Conservation (phyloP, 345 rosid species). For the Eucalyptus polyanthemos region DNA sequence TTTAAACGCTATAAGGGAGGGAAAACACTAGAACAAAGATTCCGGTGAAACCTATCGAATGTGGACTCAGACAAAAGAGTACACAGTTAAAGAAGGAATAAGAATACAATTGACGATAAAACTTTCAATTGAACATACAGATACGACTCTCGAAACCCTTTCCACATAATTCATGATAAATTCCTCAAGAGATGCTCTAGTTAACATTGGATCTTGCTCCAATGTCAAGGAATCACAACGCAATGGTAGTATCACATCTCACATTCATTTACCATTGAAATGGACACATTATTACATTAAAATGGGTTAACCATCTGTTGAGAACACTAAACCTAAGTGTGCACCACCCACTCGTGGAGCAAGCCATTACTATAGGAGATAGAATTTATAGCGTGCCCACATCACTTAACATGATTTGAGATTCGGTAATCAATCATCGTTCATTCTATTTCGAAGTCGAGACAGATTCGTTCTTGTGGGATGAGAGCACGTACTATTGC, state of each 20-base stretch:
- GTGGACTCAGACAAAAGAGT: background rate
- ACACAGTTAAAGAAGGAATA: background rate
- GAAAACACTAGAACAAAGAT: background rate
- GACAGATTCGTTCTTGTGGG: background rate
- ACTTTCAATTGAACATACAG: background rate
- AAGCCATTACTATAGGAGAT: background rate
- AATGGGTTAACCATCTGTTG: background rate
- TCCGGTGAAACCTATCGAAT: background rate
- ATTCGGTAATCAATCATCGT: too few relatives aligned
- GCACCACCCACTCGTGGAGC: background rate
- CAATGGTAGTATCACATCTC: background rate
- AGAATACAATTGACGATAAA: background rate
- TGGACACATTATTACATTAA: background rate
- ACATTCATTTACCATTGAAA: background rate
- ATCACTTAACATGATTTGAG: background rate
- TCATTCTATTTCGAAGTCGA: background rate
- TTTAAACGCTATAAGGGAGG: background rate
- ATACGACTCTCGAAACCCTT: background rate
- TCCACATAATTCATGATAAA: background rate
- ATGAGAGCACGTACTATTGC: background rate
- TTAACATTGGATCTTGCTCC: background rate
- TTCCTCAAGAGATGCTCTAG: background rate
- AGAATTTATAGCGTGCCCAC: accelerated
- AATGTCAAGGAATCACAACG: background rate
- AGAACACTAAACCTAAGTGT: background rate